Base-by-base conservation (phyloP, 306 rosid genomes). In the Trifolium subterraneum region DNA sequence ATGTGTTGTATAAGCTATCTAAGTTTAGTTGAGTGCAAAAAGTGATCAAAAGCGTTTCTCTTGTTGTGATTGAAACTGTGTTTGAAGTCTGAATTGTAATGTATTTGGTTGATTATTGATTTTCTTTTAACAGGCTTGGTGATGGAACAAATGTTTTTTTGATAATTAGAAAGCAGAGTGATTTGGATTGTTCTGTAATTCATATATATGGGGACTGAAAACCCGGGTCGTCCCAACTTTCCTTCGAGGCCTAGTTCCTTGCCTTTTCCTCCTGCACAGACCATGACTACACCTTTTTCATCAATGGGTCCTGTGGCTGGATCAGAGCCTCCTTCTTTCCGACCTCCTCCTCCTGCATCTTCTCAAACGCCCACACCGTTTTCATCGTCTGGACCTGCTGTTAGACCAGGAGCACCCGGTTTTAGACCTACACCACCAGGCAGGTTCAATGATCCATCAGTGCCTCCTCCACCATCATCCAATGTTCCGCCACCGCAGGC, bases 141-240 rank as follows among this genome's bases (percentile, higher is more conserved):
- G 79, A 86, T 81, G 79, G 84, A 72, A 72, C 79, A 52, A 33
- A 70, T 75, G 68, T 68, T 80, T 71, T 68, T 80, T 71, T 79
- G 42, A 74, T 64, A 64, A 11, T 2, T 47, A 60, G 62, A 59
- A 62, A 72, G 79, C 51, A 15, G n/a, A 59, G 76, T 69, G 75
- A 70, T 70, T 77, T 81, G 45, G 72, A 58, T 70, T 79, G 70
- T 77, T 56, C 65, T 59, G 56, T 72, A 63, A 84, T 35, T 79
- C 50, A 90, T 88, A 80, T 60, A 90, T 55, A 90, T 92, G 93
- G 97, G 94, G 86, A 87, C 96, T 87, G 96, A 92, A 79, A 88
- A 92, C 74, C 87, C 89, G 15, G 90, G 92, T 78, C 95, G 85
- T 48, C 90, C 88, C 13, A 86, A 80, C 75, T 83, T 91, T 73